A percentile compares a stretch with the other conserved stretches of the same genome.
Evolutionary conservation across 805 yeast genomes (phyloP).

Genomic region (Candida hungchunana): DNA sequence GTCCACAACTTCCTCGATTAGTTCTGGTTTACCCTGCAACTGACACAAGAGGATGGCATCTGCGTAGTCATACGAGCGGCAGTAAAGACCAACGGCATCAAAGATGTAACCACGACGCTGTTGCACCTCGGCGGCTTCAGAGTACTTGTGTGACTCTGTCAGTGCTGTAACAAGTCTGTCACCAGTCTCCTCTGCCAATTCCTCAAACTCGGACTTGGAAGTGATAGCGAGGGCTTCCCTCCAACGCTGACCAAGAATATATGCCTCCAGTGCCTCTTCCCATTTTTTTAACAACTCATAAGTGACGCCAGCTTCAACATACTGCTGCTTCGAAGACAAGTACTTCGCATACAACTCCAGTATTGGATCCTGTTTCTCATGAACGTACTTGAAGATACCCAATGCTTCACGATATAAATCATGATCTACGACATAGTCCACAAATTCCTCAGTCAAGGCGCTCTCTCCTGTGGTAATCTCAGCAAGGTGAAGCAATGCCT

Average conservation of each 20-base stretch:
- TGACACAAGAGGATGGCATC: slow-evolving; percentile 68
- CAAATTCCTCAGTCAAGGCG: slow-evolving; percentile 50
- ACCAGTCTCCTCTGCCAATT: slow-evolving; percentile 43
- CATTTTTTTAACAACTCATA: slow-evolving; percentile 62
- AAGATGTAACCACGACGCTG: slow-evolving; percentile 56
- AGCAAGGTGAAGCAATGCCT: slow-evolving; percentile 65
- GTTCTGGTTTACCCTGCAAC: slow-evolving; percentile 37
- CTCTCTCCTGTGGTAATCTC: slow-evolving; percentile 36
- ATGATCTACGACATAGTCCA: slow-evolving; percentile 66
- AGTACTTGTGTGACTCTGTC: slow-evolving; percentile 64
- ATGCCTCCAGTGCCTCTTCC: slow-evolving; percentile 65
- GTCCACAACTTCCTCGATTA: slow-evolving; percentile 60
- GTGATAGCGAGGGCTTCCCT: slow-evolving; percentile 72
- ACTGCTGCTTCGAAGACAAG: slow-evolving; percentile 52
- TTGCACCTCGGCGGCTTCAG: slow-evolving; percentile 78
- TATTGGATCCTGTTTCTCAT: slow-evolving; percentile 48
- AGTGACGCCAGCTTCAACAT: slow-evolving; percentile 71
- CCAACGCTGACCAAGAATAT: slow-evolving; percentile 74
- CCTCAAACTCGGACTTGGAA: slow-evolving; percentile 35
- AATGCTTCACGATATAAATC: slow-evolving; percentile 68
- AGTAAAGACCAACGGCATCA: slow-evolving; percentile 61
- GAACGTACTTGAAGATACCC: slow-evolving; percentile 53
- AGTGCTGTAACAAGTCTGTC: slow-evolving; percentile 56
- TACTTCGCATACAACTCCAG: slow-evolving; percentile 59
- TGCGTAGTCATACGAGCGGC: slow-evolving; percentile 71